Percentiles rank a stretch among this genome's conserved stretches.
phyloP scores from a whole-genome alignment of 345 rosid genomes.

The Heritiera fomes region DNA sequence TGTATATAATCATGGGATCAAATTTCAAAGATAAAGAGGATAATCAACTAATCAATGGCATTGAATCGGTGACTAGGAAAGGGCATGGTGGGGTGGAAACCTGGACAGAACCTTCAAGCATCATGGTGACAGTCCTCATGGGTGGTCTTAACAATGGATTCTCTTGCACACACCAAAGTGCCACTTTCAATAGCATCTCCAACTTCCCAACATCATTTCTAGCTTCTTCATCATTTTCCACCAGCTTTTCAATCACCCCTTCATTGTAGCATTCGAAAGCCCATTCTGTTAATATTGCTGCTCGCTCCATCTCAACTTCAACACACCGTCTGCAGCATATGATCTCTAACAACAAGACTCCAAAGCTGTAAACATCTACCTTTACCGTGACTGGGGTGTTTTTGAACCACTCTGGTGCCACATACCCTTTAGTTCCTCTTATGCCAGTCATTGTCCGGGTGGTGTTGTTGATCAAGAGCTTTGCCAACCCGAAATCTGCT shows the following conservation, averaged over 20 bases:
- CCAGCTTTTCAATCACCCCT: neutral
- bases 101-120: conserved; percentile 21
- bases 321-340: conserved; percentile 24
- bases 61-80: neutral
- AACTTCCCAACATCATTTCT: conserved; percentile 1
- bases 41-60: too few species aligned
- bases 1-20: neutral
- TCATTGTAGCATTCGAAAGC: conserved; percentile 16
- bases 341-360: conserved; percentile 39
- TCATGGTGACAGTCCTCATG: conserved; percentile 24
- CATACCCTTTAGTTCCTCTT: conserved; percentile 55
- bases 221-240: conserved; percentile 18
- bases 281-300: conserved; percentile 23
- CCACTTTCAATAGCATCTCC: conserved; percentile 18
- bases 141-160: conserved; percentile 14
- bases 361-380: conserved; percentile 39
- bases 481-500: conserved; percentile 53
- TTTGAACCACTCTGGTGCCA: conserved; percentile 52
- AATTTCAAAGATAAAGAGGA: neutral
- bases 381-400: conserved; percentile 26
- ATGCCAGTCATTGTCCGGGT: conserved; percentile 44
- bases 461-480: conserved; percentile 41
- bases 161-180: conserved; percentile 23
- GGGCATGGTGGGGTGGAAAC: conserved; percentile 22
- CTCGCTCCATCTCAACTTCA: conserved; percentile 17